Evolutionary conservation across 164 flowering plant genomes (phyloP).

Genomic region (Piper betle): DNA sequence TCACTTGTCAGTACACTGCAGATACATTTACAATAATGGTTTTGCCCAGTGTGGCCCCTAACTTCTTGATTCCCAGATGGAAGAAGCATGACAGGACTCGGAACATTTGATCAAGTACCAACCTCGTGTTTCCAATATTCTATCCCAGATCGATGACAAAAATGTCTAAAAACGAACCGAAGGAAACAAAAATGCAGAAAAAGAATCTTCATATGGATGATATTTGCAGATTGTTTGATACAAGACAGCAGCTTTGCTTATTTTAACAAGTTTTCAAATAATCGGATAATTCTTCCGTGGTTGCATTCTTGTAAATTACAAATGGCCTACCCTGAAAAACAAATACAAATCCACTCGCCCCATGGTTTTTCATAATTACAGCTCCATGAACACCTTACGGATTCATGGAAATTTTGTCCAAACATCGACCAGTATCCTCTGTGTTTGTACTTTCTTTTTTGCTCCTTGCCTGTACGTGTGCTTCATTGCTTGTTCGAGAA

Average conservation of each 20-base stretch:
- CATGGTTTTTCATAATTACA: conserved; percentile 29
- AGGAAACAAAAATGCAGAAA: conserved; percentile 1
- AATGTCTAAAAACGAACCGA: background rate
- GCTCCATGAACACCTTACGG: conserved; percentile 55
- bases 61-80: too few relatives aligned
- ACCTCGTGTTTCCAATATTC: too few relatives aligned
- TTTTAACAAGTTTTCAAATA: conserved; percentile 32
- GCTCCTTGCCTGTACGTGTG: conserved; percentile 3
- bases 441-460: background rate
- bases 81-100: too few relatives aligned
- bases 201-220: conserved; percentile 1
- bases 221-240: conserved; percentile 7
- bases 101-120: too few relatives aligned
- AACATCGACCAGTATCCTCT: conserved; percentile 8
- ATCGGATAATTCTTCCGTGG: conserved; percentile 13
- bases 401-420: conserved; percentile 31
- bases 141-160: background rate
- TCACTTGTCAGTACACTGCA: too few relatives aligned
- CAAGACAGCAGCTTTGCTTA: conserved; percentile 22
- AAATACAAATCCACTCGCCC: background rate
- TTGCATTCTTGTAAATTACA: conserved; percentile 16
- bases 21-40: too few relatives aligned
- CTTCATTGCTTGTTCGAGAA: conserved; percentile 22
- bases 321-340: conserved; percentile 10
- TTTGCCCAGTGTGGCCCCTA: too few relatives aligned